A percentile compares a stretch with the other conserved stretches of the same genome.
phyloP scores from a whole-genome alignment of 305 asterid genomes.

The Plantago coronopus region DNA sequence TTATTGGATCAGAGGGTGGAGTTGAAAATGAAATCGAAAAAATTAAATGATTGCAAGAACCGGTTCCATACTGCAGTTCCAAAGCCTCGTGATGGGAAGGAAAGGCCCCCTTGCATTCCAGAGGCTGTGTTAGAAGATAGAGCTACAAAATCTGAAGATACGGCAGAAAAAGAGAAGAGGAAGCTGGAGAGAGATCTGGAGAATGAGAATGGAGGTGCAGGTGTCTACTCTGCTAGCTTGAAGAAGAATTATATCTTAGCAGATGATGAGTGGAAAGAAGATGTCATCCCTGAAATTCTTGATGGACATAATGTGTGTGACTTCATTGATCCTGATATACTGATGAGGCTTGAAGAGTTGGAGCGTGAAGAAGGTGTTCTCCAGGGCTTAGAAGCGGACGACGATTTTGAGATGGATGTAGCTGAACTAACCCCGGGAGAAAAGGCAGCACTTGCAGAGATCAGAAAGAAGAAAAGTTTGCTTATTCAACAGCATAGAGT shows the following conservation, averaged over 20 bases:
- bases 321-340: conserved; percentile 83
- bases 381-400: conserved; percentile 62
- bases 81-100: conserved; percentile 82
- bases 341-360: conserved; percentile 82
- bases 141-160: conserved; percentile 57
- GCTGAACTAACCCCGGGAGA: conserved; percentile 73
- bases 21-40: conserved; percentile 81
- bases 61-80: conserved; percentile 94
- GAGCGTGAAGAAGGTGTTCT: conserved; percentile 75
- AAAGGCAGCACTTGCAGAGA: conserved; percentile 54
- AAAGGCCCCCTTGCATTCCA: conserved; percentile 77
- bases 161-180: conserved; percentile 56
- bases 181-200: conserved; percentile 86
- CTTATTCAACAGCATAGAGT: conserved; percentile 75
- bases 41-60: conserved; percentile 71
- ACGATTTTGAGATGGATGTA: conserved; percentile 79
- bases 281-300: conserved; percentile 71
- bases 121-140: conserved; percentile 73
- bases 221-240: conserved; percentile 96
- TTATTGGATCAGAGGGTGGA: conserved; percentile 86
- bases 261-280: conserved; percentile 88
- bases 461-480: conserved; percentile 75
- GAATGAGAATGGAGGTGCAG: conserved; percentile 96
- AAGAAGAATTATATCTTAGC: conserved; percentile 74
- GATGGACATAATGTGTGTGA: conserved; percentile 93